Percentiles rank a stretch among this genome's conserved stretches.
Conservation (phyloP, 2,329 filamentous ascomycete species). For the Fusarium scirpi region DNA sequence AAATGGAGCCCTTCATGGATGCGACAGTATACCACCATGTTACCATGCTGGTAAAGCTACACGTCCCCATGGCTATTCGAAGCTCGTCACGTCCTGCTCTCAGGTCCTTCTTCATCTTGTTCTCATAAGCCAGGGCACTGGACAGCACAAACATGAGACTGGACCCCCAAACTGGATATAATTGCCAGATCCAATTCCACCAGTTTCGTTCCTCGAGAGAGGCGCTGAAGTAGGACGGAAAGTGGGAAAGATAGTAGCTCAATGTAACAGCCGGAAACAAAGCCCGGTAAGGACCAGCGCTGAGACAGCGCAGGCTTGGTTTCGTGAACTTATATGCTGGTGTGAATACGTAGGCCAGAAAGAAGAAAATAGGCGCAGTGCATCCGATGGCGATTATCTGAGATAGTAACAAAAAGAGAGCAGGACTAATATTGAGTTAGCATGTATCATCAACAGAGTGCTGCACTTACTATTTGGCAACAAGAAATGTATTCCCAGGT, state of each 20-base stretch:
- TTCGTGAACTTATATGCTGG: no score
- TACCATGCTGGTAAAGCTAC: conserved; percentile 9
- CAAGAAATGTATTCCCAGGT: conserved; percentile 18
- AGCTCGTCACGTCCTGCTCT: no score
- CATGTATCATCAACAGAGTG: rapidly evolving
- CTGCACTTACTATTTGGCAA: conserved; percentile 42
- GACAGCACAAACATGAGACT: conserved; percentile 29
- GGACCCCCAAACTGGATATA: conserved; percentile 47
- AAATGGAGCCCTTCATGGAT: background rate
- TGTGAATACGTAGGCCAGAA: conserved; percentile 36
- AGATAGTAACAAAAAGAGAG: conserved; percentile 33
- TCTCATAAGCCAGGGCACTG: background rate
- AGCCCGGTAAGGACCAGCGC: conserved; percentile 17
- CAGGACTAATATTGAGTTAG: conserved; percentile 26
- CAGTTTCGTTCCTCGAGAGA: conserved; percentile 43
- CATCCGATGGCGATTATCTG: conserved; percentile 43
- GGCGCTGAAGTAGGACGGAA: conserved; percentile 38
- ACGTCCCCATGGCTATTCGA: background rate
- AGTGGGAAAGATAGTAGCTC: conserved; percentile 38
- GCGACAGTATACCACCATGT: conserved; percentile 41
- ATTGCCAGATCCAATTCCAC: conserved; percentile 51
- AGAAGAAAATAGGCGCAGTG: conserved; percentile 43
- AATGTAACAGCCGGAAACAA: conserved; percentile 37
- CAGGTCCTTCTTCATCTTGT: no score
- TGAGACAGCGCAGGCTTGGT: no score